Base-by-base conservation (phyloP, 2,329 filamentous ascomycete species). In the Sclerotinia spermophila region DNA sequence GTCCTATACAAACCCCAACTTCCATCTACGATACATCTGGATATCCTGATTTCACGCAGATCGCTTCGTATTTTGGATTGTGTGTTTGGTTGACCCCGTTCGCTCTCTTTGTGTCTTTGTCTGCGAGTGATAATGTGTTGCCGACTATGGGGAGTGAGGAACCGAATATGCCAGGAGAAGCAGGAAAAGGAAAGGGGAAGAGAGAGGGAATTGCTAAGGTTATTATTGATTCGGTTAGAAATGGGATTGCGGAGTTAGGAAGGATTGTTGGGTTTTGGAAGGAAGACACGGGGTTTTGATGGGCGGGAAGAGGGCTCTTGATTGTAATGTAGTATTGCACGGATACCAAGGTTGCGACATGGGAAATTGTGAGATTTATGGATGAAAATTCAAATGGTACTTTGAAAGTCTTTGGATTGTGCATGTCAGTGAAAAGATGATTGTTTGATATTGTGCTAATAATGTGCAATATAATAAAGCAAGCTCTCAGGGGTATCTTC, bases 61-160 rank as follows among this genome's bases (percentile, higher is more conserved):
- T 98, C 59, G 94, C 96, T 0, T 95, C 93, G 0, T 99, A 96
- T 82, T 99, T 99, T 79, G 96, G 96, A 0, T 84, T 99, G 2
- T 97, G 94, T 77, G 94, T 99, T 0, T 99, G 96, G 96, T 86
- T 99, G 1, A 92, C 98, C 0, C 96, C 96, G 0, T 99, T 99
- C 79, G 90, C 94, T 24, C 85, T 99, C 21, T 99, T 99, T 79
- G 95, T 99, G 66, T 97, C 92, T 77, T 82, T 99, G 56, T 97
- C 93, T 27, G 96, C 96, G 0, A 93, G 94, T 69, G 96, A 99
- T 79, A 98, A 98, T 79, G 93, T 98, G 5, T 83, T 99, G 67
- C 96, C 96, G 0, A 96, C 90, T 11, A 97, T 97, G 87, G 93
- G 93, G 19, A 93, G 88, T 62, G 91, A 94, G 74, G 84, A 86